Evolutionary conservation across 1,139 yeast genomes (phyloP).

Genomic region (Geotrichum klebahnii): DNA sequence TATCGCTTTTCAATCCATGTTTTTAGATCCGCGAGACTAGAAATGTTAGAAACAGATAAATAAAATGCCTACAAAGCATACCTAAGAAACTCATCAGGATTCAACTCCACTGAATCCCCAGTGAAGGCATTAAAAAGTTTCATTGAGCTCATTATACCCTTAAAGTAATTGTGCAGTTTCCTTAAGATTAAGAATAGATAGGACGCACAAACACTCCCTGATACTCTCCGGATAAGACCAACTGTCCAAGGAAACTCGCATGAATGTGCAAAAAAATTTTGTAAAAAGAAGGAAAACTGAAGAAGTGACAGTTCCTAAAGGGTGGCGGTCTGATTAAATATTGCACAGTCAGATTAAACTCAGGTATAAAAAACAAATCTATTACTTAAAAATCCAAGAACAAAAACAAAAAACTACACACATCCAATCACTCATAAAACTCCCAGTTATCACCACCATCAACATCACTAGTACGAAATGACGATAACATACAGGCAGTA

Average conservation of each 20-base stretch:
- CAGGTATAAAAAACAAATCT: background rate
- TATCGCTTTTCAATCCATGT: constrained; percentile 23
- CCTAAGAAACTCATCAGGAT: constrained; percentile 29
- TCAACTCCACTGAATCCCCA: constrained; percentile 24
- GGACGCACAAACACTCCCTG: background rate
- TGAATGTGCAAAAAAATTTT: background rate
- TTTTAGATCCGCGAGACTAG: constrained; percentile 28
- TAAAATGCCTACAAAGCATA: constrained; percentile 16
- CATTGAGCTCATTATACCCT: constrained; percentile 24
- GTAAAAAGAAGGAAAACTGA: too few relatives aligned
- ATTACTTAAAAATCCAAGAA: background rate
- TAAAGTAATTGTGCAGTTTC: background rate
- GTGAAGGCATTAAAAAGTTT: constrained; percentile 28
- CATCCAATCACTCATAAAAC: background rate
- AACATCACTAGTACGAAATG: background rate
- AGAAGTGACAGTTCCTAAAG: background rate
- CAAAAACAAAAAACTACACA: background rate
- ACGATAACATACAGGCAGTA: constrained; percentile 26
- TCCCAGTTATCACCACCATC: background rate
- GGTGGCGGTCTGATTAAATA: constrained; percentile 7
- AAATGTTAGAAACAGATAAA: background rate
- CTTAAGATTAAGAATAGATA: background rate
- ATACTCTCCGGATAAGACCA: background rate
- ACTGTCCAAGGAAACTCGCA: background rate
- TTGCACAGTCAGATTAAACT: too few relatives aligned